Conservation (phyloP, 2,329 filamentous ascomycete species). For the Fusarium phyllophilum region DNA sequence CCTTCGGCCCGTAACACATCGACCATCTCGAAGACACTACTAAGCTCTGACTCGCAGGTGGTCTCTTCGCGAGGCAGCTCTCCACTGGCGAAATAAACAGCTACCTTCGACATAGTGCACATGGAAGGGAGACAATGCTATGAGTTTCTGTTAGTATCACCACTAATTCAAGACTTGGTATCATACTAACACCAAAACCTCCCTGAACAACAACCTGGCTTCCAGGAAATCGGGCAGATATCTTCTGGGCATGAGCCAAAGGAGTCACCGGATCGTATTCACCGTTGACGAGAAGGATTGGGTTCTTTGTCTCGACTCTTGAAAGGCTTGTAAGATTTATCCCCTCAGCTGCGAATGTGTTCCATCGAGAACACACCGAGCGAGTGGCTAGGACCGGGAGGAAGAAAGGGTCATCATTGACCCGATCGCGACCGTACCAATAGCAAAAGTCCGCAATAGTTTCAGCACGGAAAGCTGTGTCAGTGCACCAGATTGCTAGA, state of each 20-base stretch:
- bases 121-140: rapidly evolving
- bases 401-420: neutral
- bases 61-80: rapidly evolving
- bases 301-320: neutral
- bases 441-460: neutral
- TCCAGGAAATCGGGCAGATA: neutral
- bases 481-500: neutral
- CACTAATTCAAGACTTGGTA: neutral
- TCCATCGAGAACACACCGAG: neutral
- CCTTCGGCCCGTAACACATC: rapidly evolving
- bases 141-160: neutral
- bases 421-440: rapidly evolving
- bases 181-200: neutral
- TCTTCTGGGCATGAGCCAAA: neutral
- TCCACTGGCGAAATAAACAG: neutral
- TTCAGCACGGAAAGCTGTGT: neutral
- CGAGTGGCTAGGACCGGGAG: no score
- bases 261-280: neutral
- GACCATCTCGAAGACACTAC: neutral
- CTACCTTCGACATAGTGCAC: neutral
- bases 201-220: neutral
- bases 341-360: neutral
- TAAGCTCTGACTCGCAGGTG: neutral
- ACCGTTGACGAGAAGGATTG: neutral
- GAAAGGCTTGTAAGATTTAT: neutral